phyloP scores from a whole-genome alignment of 148 eudicot species.

The Polygonum maritimum region DNA sequence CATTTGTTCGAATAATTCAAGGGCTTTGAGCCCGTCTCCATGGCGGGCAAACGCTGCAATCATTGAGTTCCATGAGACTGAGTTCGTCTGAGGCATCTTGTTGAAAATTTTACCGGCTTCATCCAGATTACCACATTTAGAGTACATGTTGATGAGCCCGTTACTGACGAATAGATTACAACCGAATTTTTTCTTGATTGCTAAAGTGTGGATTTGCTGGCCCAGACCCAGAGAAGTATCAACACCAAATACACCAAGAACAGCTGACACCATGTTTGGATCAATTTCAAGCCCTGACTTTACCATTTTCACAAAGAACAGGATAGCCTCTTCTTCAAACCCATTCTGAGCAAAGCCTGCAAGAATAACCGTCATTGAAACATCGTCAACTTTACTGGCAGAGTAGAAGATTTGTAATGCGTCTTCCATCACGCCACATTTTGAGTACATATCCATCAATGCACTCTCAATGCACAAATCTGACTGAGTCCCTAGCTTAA shows the following conservation, averaged over 20 bases:
- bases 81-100: slow-evolving; percentile 47
- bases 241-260: slow-evolving; percentile 69
- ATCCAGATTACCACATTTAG: slow-evolving; percentile 69
- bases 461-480: slow-evolving; percentile 76
- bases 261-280: slow-evolving; percentile 65
- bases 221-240: slow-evolving; percentile 64
- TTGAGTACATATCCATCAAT: slow-evolving; percentile 87
- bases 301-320: slow-evolving; percentile 51
- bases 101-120: slow-evolving; percentile 47
- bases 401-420: slow-evolving; percentile 53
- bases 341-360: slow-evolving; percentile 80
- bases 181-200: slow-evolving; percentile 42
- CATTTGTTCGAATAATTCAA: slow-evolving; percentile 59
- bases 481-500: slow-evolving; percentile 53
- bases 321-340: slow-evolving; percentile 61
- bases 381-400: slow-evolving; percentile 52
- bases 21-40: slow-evolving; percentile 63
- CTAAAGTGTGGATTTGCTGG: slow-evolving; percentile 56
- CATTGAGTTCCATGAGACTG: slow-evolving; percentile 77
- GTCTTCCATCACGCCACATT: slow-evolving; percentile 56
- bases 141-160: slow-evolving; percentile 88
- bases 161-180: slow-evolving; percentile 54
- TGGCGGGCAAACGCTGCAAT: slow-evolving; percentile 93
- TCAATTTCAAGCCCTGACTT: slow-evolving; percentile 49
- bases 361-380: slow-evolving; percentile 68